phyloP scores from a whole-genome alignment of 768 basidiomycete genomes.

The Tylopilus plumbeoviolaceoides region DNA sequence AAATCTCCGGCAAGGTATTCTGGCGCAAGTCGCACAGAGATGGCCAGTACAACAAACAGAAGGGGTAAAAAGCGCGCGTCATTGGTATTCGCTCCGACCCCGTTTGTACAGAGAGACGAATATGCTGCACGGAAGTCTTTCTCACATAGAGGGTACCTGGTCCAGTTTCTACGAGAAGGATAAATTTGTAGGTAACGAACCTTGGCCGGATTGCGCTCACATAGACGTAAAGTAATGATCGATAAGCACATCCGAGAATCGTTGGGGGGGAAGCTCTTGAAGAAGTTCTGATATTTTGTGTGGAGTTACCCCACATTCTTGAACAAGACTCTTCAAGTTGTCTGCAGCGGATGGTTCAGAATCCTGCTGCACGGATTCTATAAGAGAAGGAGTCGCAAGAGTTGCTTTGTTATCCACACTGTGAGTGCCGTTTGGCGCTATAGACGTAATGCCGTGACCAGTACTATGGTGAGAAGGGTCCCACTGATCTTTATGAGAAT shows the following conservation, averaged over 20 bases:
- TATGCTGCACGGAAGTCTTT: conserved; percentile 74
- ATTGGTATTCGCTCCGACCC: conserved; percentile 60
- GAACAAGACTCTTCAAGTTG: conserved; percentile 79
- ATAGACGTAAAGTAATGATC: conserved; percentile 77
- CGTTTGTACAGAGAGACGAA: conserved; percentile 58
- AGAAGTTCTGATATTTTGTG: conserved; percentile 88
- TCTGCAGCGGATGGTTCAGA: conserved; percentile 60
- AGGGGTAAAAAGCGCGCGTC: conserved; percentile 85
- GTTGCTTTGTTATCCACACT: conserved; percentile 25
- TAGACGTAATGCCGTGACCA: conserved; percentile 8
- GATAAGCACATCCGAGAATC: conserved; percentile 71
- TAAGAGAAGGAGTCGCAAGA: conserved; percentile 30
- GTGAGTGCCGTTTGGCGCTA: conserved; percentile 23
- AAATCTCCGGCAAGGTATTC: conserved; percentile 81
- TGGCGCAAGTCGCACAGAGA: conserved; percentile 80
- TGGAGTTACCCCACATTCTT: conserved; percentile 89
- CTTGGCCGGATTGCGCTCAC: conserved; percentile 38
- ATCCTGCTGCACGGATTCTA: conserved; percentile 41
- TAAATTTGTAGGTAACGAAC: background rate
- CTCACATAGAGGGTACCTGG: conserved; percentile 88
- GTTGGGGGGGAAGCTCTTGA: conserved; percentile 79
- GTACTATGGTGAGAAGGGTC: conserved; percentile 16
- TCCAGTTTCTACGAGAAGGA: conserved; percentile 68
- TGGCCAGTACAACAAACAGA: conserved; percentile 90
- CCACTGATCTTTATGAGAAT: conserved; percentile 30